A percentile compares a stretch with the other conserved stretches of the same genome.
phyloP scores from a whole-genome alignment of 2,329 filamentous ascomycete genomes.

The Pestalotiopsis sp. region DNA sequence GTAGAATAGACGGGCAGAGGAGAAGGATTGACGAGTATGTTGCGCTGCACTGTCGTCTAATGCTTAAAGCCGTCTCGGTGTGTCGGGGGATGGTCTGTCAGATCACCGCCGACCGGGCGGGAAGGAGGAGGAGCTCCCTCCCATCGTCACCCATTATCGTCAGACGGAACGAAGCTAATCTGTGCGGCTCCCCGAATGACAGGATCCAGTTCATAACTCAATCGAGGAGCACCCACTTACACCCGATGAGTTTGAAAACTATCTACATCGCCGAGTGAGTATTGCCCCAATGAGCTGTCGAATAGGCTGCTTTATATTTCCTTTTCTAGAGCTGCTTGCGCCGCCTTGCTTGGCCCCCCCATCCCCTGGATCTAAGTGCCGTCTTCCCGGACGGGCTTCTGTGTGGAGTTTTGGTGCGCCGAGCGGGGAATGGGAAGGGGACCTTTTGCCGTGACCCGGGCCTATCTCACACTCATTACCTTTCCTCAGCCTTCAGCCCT shows the following conservation, averaged over 20 bases:
- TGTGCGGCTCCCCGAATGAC: background rate
- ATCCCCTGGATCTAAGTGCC: slow-evolving; percentile 1
- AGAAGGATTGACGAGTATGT: too few relatives aligned
- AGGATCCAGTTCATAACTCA: slow-evolving; percentile 54
- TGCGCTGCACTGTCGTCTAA: too few relatives aligned
- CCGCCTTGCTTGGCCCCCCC: background rate
- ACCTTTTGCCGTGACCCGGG: background rate
- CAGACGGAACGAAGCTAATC: background rate
- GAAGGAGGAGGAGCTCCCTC: background rate
- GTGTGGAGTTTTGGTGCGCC: slow-evolving; percentile 7
- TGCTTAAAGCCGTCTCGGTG: too few relatives aligned
- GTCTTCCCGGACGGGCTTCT: background rate
- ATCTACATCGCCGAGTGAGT: slow-evolving; percentile 52
- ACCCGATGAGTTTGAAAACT: slow-evolving; percentile 60
- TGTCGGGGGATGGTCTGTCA: too few relatives aligned
- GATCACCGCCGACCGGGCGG: background rate
- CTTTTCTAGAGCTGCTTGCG: background rate
- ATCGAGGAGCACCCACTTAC: slow-evolving; percentile 55
- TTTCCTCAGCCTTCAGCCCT: background rate
- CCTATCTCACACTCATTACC: background rate
- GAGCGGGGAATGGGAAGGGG: slow-evolving; percentile 6
- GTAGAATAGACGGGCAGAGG: too few relatives aligned
- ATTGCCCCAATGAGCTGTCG: background rate
- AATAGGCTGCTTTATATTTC: background rate
- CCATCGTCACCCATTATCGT: background rate